phyloP scores from a whole-genome alignment of 805 yeast genomes.

The Sungouiozyma intestinalis region DNA sequence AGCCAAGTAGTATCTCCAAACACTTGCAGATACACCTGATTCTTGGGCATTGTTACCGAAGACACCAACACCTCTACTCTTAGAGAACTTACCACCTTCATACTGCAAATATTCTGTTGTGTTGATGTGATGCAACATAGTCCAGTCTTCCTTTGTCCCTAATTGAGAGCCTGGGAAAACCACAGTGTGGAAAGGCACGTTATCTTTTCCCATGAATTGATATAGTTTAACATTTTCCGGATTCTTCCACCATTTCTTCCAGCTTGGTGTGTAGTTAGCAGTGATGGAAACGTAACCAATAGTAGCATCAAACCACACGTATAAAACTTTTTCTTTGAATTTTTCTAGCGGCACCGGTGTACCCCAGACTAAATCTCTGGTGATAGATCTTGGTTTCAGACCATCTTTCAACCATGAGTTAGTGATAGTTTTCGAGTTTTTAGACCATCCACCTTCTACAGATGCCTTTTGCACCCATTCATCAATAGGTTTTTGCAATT shows the following conservation, averaged over 20 bases:
- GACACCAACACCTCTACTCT: conserved; percentile 96
- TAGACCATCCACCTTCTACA: conserved; percentile 78
- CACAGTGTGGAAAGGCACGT: conserved; percentile 97
- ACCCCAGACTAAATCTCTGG: conserved; percentile 97
- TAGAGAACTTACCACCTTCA: conserved; percentile 96
- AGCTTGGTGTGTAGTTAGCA: conserved; percentile 71
- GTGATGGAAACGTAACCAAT: conserved; percentile 96
- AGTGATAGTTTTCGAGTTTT: conserved; percentile 81
- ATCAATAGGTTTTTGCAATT: conserved; percentile 64
- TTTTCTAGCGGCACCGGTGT: conserved; percentile 91
- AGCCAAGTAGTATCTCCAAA: conserved; percentile 95
- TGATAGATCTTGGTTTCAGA: conserved; percentile 85
- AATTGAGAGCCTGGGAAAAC: conserved; percentile 90
- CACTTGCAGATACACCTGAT: conserved; percentile 82
- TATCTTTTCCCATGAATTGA: conserved; percentile 99
- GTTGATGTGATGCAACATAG: conserved; percentile 77
- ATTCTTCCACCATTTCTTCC: conserved; percentile 91
- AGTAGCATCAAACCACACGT: conserved; percentile 98
- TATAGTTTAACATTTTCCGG: conserved; percentile 83
- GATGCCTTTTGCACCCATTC: conserved; percentile 65
- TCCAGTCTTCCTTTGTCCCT: conserved; percentile 86
- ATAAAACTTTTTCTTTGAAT: conserved; percentile 80
- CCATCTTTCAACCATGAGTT: conserved; percentile 93
- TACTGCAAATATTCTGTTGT: conserved; percentile 96
- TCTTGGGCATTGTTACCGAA: conserved; percentile 96